Conservation (phyloP, 305 asterid species). For the Solanum chacoense region DNA sequence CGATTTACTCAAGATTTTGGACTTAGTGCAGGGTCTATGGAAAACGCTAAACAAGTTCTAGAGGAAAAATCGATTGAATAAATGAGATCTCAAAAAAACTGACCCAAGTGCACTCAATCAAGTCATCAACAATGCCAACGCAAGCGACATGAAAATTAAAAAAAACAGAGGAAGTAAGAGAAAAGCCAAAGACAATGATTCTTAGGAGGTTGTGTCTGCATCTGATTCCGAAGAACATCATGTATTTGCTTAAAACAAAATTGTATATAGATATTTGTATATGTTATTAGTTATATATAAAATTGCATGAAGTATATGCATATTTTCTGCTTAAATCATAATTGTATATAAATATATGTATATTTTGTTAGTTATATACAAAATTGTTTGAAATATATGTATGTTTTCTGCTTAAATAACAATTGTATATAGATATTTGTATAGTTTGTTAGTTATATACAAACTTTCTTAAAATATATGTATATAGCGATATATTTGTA, state of each 20-base stretch:
- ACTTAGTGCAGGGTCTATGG: neutral
- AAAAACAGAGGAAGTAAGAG: neutral
- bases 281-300: neutral
- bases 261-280: too few species aligned
- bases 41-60: neutral
- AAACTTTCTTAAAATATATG: neutral
- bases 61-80: neutral
- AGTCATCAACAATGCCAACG: neutral
- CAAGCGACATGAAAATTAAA: neutral
- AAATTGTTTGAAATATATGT: neutral
- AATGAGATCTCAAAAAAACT: neutral
- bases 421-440: neutral
- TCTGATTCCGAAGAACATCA: neutral
- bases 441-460: too few species aligned
- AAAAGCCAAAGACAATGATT: neutral
- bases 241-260: neutral
- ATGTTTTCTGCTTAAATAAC: neutral
- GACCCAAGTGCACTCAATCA: neutral
- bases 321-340: too few species aligned
- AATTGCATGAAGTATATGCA: too few species aligned
- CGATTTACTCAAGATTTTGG: neutral
- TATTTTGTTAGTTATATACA: too few species aligned
- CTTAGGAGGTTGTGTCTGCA: neutral
- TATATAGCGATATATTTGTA: too few species aligned
- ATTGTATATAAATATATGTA: neutral